Base-by-base conservation (phyloP, 1,284 basidiomycete species). In the Melanopsichium pennsylvanicum region DNA sequence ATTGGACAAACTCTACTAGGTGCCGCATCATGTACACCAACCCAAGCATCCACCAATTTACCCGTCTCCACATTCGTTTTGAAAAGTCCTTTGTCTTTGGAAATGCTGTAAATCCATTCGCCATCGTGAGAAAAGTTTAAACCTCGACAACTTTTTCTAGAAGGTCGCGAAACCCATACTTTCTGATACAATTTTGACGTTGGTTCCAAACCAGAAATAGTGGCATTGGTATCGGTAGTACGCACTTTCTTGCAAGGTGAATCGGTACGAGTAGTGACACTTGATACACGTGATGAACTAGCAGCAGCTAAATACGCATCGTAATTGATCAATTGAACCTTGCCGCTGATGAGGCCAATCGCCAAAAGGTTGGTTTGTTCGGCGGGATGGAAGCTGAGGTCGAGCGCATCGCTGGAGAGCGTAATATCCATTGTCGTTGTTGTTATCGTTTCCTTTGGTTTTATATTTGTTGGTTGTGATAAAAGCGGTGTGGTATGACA, bases 331-430 rank as follows among this genome's bases (percentile, higher is more conserved):
- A 90, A 88, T 71, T 90, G 91, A 71, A 96, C 84, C 49, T 90
- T 86, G 31, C 93, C 93, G 0, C 89, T 89, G 25, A 97, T 85
- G 2, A 95, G 86, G 1, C 88, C 90, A 5, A 89, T 85, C 79
- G 90, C 93, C 9, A 94, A 86, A 16, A 88, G 36, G 37, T 71
- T 62, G 8, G 42, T 84, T 0, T 87, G 82, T 32, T 86, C 80
- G 1, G 83, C 84, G 0, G 93, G 93, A 75, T 94, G 91, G 78
- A 96, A 96, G 1, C 85, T 86, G 38, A 96, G 84, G 83, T 96
- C 93, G 80, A 96, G 94, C 31, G 93, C 88, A 81, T 96, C 90
- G 19, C 87, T 86, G 43, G 87, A 68, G 10, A 81, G 73, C 11
- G 74, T 68, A 26, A 81, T 76, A 60, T 80, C 73, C 76, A 81